Percentiles rank a stretch among this genome's conserved stretches.
Evolutionary conservation across 2,329 filamentous ascomycete species (phyloP).

Genomic region (Macroventuria anomochaeta): DNA sequence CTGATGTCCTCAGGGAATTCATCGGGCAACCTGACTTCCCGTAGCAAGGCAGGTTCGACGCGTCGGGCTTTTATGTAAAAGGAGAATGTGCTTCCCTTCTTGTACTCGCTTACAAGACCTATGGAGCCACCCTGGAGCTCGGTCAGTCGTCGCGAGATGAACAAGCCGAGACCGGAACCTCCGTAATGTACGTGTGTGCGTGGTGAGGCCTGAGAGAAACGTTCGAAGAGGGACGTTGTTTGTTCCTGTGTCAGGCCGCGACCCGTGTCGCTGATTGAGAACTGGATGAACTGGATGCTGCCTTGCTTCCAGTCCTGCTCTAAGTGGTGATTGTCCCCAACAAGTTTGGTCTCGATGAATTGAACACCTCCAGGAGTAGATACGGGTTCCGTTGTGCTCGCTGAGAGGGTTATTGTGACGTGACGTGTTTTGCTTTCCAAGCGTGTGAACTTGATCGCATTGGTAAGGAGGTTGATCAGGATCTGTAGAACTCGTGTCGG

Average conservation of each 20-base stretch:
- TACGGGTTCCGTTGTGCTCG: conserved; percentile 36
- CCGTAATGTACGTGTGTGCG: conserved; percentile 50
- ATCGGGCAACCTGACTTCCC: conserved; percentile 27
- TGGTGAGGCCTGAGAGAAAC: conserved; percentile 43
- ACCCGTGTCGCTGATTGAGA: conserved; percentile 50
- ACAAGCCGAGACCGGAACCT: conserved; percentile 45
- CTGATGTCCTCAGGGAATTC: conserved; percentile 31
- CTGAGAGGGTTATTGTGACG: conserved; percentile 49
- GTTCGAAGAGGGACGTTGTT: conserved; percentile 38
- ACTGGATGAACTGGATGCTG: conserved; percentile 39
- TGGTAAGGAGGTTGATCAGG: conserved; percentile 51
- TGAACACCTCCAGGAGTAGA: conserved; percentile 40
- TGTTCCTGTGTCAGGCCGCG: conserved; percentile 49
- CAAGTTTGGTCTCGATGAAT: conserved; percentile 35
- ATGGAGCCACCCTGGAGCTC: conserved; percentile 45
- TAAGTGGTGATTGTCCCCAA: conserved; percentile 28
- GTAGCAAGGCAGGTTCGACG: conserved; percentile 13
- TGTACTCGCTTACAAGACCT: conserved; percentile 31
- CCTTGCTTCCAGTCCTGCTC: conserved; percentile 44
- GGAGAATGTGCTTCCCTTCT: conserved; percentile 40
- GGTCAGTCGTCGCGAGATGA: conserved; percentile 41
- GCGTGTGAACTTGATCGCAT: conserved; percentile 55
- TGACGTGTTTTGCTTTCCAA: conserved; percentile 36
- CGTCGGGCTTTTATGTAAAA: conserved; percentile 42
- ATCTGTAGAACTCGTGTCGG: conserved; percentile 49